phyloP scores from a whole-genome alignment of 2,329 filamentous ascomycete genomes.

The Neonectria sp. region DNA sequence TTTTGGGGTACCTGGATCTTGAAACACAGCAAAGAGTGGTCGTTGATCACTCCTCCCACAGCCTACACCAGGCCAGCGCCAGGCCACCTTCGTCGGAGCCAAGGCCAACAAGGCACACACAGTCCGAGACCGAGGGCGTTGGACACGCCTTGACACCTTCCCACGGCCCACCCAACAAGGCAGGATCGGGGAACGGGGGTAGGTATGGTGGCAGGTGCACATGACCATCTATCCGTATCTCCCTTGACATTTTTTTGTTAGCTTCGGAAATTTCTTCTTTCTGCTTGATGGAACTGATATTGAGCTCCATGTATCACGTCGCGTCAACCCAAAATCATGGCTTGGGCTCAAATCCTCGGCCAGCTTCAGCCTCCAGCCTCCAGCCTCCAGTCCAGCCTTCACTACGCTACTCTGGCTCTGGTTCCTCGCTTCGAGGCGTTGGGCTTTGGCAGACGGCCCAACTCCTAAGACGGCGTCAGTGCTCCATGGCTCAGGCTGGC shows the following conservation, averaged over 20 bases:
- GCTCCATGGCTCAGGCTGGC: constrained; percentile 1
- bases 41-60: background rate
- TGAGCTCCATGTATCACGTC: constrained; percentile 41
- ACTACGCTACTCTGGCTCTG: constrained; percentile 9
- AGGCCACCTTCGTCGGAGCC: background rate
- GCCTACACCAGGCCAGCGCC: background rate
- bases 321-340: constrained; percentile 48
- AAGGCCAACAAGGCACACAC: constrained; percentile 8
- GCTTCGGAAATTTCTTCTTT: constrained; percentile 16
- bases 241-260: constrained; percentile 15
- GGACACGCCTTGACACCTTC: constrained; percentile 8
- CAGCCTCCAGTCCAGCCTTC: background rate
- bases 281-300: constrained; percentile 28
- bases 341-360: constrained; percentile 38
- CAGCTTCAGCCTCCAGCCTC: constrained; percentile 27
- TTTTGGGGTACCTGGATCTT: constrained; percentile 3
- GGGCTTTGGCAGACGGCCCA: constrained; percentile 12
- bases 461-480: constrained; percentile 10
- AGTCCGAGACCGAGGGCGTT: constrained; percentile 3
- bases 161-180: constrained; percentile 23
- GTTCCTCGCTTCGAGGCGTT: constrained; percentile 21
- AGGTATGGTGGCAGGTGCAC: constrained; percentile 18
- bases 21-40: constrained; percentile 5
- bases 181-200: constrained; percentile 23
- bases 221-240: constrained; percentile 30